A percentile compares a stretch with the other conserved stretches of the same genome.
Conservation (phyloP, 164 flowering plant genomes). For the Pachysandra terminalis region DNA sequence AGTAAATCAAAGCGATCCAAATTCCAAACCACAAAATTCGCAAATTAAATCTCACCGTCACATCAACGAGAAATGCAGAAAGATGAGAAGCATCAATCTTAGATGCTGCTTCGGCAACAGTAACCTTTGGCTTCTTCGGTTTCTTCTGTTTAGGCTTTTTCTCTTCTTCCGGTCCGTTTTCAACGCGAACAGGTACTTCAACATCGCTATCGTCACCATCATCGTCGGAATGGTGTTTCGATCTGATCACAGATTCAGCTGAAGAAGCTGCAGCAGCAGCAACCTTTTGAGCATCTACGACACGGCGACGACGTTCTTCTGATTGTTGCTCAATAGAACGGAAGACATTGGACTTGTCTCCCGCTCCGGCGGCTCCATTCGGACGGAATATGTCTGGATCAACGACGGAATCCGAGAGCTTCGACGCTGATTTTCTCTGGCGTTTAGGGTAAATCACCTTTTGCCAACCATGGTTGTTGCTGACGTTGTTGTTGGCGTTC, state of each 20-base stretch:
- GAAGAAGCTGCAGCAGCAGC: conserved; percentile 10
- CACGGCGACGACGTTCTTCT: conserved; percentile 30
- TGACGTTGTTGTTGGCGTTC: not conserved
- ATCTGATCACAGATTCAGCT: not conserved
- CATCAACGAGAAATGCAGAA: conserved; percentile 40
- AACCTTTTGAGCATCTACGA: conserved; percentile 29
- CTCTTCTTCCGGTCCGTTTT: conserved; percentile 17
- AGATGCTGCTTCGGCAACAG: conserved; percentile 44
- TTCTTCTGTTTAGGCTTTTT: conserved; percentile 42
- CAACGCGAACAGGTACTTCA: conserved; percentile 9
- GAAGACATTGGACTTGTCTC: conserved; percentile 27
- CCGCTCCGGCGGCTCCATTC: not conserved
- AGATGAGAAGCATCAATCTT: conserved; percentile 44
- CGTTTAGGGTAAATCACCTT: conserved; percentile 70
- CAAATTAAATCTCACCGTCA: conserved; percentile 40
- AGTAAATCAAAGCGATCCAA: not conserved
- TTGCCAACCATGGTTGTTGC: conserved; percentile 77
- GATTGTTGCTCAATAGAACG: conserved; percentile 35
- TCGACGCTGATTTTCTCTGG: conserved; percentile 19
- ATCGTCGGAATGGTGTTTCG: conserved; percentile 14
- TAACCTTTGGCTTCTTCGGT: conserved; percentile 43
- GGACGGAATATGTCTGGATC: conserved; percentile 7
- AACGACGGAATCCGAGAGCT: not conserved
- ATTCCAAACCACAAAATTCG: conserved; percentile 1
- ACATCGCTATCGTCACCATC: conserved; percentile 21